Conservation (phyloP, 148 eudicot genomes). For the Dianthus caryophyllus region DNA sequence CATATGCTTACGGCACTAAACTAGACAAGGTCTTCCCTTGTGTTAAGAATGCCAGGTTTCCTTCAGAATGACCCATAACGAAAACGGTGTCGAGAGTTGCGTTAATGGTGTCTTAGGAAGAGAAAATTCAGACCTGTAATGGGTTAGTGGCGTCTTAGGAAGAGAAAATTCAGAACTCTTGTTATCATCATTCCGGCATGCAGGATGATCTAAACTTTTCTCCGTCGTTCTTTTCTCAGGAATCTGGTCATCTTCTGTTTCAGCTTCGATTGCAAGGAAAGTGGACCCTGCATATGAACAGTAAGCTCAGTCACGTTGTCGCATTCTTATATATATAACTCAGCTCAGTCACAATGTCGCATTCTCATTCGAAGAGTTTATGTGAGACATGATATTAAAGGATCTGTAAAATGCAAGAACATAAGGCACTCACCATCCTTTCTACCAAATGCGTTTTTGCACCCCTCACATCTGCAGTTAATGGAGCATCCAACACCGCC, state of each 20-base stretch:
- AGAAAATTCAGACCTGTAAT: slow-evolving; percentile 40
- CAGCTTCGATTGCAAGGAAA: slow-evolving; percentile 42
- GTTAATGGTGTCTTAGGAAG: not conserved
- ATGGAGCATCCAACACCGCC: slow-evolving; percentile 98
- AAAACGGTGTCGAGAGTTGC: no score
- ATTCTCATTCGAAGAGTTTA: not conserved
- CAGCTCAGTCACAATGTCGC: no score
- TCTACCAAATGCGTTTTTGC: slow-evolving; percentile 87
- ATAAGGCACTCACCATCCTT: slow-evolving; percentile 60
- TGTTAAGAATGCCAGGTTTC: no score
- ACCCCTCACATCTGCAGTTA: slow-evolving; percentile 90
- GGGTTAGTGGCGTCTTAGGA: slow-evolving; percentile 61
- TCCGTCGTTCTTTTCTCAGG: slow-evolving; percentile 32
- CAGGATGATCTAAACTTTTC: slow-evolving; percentile 30
- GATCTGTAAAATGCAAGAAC: not conserved
- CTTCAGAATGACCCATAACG: no score
- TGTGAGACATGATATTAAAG: not conserved
- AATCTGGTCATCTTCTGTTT: slow-evolving; percentile 46
- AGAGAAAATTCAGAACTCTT: slow-evolving; percentile 36
- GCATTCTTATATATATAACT: no score
- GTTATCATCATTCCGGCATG: slow-evolving; percentile 35
- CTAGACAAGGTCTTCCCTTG: no score
- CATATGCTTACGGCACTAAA: no score
- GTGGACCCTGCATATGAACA: slow-evolving; percentile 32
- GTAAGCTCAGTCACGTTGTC: not conserved